These are phyloP conservation scores for Haematococcus lacustris DNA, from an alignment of 139 green algal genomes.

Conservation along the genomic window DNA sequence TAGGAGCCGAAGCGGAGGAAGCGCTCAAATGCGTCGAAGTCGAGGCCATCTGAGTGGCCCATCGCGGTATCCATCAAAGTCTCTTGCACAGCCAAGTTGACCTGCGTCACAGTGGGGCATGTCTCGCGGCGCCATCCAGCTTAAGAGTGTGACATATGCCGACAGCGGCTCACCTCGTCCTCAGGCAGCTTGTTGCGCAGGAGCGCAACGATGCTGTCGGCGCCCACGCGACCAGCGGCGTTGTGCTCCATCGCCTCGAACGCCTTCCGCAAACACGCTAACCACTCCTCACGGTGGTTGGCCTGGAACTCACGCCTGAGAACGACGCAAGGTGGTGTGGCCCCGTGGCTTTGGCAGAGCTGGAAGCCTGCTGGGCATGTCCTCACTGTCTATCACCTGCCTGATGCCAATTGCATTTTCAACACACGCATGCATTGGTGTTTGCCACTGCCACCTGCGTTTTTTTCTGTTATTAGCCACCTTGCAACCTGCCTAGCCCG, in stretches of 20 bases:
- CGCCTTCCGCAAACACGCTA: conserved; percentile 49
- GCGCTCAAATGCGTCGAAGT: conserved; percentile 70
- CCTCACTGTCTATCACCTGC: too few species aligned
- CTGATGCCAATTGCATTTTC: too few species aligned
- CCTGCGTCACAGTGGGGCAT: conserved; percentile 13
- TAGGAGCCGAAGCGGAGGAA: too few species aligned
- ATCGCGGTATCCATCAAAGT: conserved; percentile 59
- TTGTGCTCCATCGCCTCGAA: conserved; percentile 64
- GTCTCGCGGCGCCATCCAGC: not conserved
- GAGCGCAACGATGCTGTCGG: conserved; percentile 43
- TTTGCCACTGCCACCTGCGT: too few species aligned
- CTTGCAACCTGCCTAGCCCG: too few species aligned
- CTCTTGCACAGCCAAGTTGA: conserved; percentile 71
- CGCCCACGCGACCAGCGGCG: conserved; percentile 35
- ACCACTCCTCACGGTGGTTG: conserved; percentile 66
- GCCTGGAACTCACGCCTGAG: conserved; percentile 37
- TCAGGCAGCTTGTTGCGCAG: conserved; percentile 68
- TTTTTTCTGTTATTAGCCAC: too few species aligned
- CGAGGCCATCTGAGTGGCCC: conserved; percentile 57
- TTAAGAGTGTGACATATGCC: not conserved
- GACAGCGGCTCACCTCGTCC: conserved; percentile 54
- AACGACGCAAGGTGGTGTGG: too few species aligned
- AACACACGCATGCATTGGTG: too few species aligned
- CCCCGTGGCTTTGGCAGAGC: too few species aligned
- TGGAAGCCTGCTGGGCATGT: too few species aligned